phyloP scores from a whole-genome alignment of 2,329 filamentous ascomycete species.

The Aureobasidium sp. region DNA sequence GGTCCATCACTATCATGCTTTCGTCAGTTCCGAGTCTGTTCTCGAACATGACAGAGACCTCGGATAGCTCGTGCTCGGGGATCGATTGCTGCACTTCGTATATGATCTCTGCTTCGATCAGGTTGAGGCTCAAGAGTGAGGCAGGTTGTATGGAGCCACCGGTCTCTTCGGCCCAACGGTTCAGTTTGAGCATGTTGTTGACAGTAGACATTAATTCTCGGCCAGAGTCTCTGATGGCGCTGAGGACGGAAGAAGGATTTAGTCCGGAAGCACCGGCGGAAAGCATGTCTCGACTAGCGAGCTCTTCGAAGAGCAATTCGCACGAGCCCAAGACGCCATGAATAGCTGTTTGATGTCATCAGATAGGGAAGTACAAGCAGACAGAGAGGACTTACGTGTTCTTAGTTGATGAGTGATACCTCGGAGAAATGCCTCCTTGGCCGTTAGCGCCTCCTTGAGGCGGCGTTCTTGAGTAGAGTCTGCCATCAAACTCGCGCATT shows the following conservation, averaged over 20 bases:
- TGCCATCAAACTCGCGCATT: constrained; percentile 32
- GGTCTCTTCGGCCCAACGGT: constrained; percentile 31
- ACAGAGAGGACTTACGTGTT: constrained; percentile 24
- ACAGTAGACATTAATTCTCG: constrained; percentile 37
- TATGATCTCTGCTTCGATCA: constrained; percentile 27
- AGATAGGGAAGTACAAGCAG: background rate
- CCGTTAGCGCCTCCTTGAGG: constrained; percentile 33
- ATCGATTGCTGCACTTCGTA: constrained; percentile 24
- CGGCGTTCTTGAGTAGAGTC: constrained; percentile 32
- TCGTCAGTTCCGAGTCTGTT: constrained; percentile 24
- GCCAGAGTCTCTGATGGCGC: constrained; percentile 32
- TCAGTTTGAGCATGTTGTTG: constrained; percentile 37
- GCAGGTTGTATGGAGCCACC: constrained; percentile 4
- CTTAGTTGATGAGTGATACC: constrained; percentile 40
- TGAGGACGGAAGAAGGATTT: constrained; percentile 22
- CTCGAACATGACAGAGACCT: constrained; percentile 28
- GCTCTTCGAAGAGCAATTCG: constrained; percentile 36
- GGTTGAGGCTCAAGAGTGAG: constrained; percentile 23
- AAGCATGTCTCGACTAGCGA: constrained; percentile 22
- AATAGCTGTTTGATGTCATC: constrained; percentile 23
- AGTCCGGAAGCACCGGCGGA: constrained; percentile 11
- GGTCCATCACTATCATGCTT: constrained; percentile 29
- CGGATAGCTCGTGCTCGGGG: constrained; percentile 22
- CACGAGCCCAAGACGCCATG: constrained; percentile 38
- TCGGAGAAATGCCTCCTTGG: constrained; percentile 38